phyloP scores from a whole-genome alignment of 2,329 filamentous ascomycete genomes.

The Malbranchea zuffiana region DNA sequence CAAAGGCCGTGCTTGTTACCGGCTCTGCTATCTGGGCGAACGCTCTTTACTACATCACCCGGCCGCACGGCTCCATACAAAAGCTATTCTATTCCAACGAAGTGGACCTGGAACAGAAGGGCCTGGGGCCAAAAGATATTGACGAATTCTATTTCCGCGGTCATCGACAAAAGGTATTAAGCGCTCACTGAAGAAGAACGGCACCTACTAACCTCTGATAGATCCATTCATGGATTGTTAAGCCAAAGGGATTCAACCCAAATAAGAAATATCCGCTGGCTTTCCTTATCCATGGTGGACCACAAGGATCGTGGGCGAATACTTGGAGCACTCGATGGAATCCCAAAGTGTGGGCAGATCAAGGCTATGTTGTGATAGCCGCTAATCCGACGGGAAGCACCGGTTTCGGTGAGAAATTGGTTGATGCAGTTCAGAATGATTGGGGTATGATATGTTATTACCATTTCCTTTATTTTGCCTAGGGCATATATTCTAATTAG shows the following conservation, averaged over 20 bases:
- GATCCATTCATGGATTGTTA: slow-evolving; percentile 33
- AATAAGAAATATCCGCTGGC: slow-evolving; percentile 67
- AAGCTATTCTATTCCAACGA: slow-evolving; percentile 29
- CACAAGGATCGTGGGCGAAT: slow-evolving; percentile 65
- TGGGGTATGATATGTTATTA: slow-evolving; percentile 49
- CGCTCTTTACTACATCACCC: slow-evolving; percentile 27
- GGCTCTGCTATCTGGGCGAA: slow-evolving; percentile 28
- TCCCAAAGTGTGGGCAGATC: slow-evolving; percentile 72
- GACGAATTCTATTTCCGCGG: slow-evolving; percentile 31
- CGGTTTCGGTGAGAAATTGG: slow-evolving; percentile 67
- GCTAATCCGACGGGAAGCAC: slow-evolving; percentile 78
- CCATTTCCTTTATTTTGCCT: not conserved
- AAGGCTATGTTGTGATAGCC: slow-evolving; percentile 71
- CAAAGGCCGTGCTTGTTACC: slow-evolving; percentile 25
- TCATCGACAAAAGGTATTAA: slow-evolving; percentile 26
- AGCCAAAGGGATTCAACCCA: slow-evolving; percentile 50
- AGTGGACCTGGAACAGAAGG: slow-evolving; percentile 29
- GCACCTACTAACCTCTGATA: slow-evolving; percentile 13
- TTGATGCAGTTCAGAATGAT: slow-evolving; percentile 63
- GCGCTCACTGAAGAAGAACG: no score
- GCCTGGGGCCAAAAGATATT: slow-evolving; percentile 26
- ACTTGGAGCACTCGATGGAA: slow-evolving; percentile 79
- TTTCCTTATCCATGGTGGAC: slow-evolving; percentile 73
- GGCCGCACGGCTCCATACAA: slow-evolving; percentile 20
- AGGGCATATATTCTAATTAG: slow-evolving; percentile 8